A percentile compares a stretch with the other conserved stretches of the same genome.
phyloP scores from a whole-genome alignment of 2,329 filamentous ascomycete genomes.

The Aureobasidium sp. region DNA sequence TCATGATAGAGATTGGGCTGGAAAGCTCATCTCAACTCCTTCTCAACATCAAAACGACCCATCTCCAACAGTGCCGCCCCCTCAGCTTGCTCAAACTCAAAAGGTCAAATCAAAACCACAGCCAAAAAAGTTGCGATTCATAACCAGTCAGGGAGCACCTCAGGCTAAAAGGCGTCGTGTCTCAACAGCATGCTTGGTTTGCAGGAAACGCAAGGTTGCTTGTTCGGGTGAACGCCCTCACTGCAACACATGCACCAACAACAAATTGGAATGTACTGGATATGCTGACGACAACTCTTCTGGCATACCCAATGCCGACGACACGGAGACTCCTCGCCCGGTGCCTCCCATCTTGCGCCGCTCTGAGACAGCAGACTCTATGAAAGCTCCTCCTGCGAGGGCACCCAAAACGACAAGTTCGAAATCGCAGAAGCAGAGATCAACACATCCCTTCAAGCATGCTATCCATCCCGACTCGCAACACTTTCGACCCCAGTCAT shows the following conservation, averaged over 20 bases:
- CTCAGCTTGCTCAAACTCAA: not conserved
- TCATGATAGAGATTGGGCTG: not conserved
- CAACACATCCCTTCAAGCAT: no score
- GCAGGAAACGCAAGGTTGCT: conserved; percentile 41
- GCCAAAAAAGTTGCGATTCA: conserved; percentile 49
- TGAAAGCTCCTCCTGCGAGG: not conserved
- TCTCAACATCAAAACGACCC: not conserved
- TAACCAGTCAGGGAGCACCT: conserved; percentile 73
- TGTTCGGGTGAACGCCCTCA: conserved; percentile 37
- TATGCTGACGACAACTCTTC: conserved; percentile 30
- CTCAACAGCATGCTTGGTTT: conserved; percentile 56
- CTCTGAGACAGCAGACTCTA: not conserved
- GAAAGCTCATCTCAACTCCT: not conserved
- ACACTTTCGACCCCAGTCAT: not conserved
- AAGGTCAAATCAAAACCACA: conserved; percentile 10
- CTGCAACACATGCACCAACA: conserved; percentile 39
- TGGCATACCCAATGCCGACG: not conserved
- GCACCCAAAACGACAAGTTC: not conserved
- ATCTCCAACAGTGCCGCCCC: not conserved
- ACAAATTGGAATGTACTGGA: conserved; percentile 40
- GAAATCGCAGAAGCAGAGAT: not conserved
- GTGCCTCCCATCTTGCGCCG: not conserved
- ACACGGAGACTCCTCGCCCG: not conserved
- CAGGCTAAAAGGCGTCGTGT: conserved; percentile 71
- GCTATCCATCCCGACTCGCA: not conserved